Conservation (phyloP, 176 grass and related monocot species). For the Carex parvula region DNA sequence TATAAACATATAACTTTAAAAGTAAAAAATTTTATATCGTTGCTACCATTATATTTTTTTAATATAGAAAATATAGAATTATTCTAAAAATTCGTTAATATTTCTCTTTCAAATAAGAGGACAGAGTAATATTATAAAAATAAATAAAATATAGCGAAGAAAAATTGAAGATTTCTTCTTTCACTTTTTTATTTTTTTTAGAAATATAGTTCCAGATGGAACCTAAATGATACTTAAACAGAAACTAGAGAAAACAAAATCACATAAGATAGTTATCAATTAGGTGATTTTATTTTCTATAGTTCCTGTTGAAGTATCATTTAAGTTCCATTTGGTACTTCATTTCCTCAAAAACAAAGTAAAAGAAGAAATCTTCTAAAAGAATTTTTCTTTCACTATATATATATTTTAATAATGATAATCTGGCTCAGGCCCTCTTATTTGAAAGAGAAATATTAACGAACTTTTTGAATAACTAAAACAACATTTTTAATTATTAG, state of each 20-base stretch:
- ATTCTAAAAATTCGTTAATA: not conserved
- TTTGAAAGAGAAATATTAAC: not conserved
- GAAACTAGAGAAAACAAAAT: too few species aligned
- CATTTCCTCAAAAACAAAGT: not conserved
- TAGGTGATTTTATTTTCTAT: too few species aligned
- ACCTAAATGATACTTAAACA: not conserved
- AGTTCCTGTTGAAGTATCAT: too few species aligned
- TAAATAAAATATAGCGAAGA: not conserved
- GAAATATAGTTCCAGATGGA: not conserved
- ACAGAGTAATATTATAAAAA: not conserved
- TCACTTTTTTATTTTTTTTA: not conserved
- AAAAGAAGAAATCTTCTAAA: not conserved
- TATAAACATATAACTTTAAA: not conserved
- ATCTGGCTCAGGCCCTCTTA: not conserved
- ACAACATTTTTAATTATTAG: too few species aligned
- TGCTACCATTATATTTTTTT: not conserved
- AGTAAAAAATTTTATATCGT: not conserved
- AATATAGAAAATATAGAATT: not conserved
- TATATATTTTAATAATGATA: not conserved
- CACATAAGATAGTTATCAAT: too few species aligned
- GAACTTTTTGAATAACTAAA: not conserved
- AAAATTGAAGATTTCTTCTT: not conserved
- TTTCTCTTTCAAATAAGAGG: not conserved
- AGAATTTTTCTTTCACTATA: not conserved
- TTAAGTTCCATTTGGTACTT: not conserved